Conservation (phyloP, 2,329 filamentous ascomycete genomes). For the Sordariomycetes sp. region DNA sequence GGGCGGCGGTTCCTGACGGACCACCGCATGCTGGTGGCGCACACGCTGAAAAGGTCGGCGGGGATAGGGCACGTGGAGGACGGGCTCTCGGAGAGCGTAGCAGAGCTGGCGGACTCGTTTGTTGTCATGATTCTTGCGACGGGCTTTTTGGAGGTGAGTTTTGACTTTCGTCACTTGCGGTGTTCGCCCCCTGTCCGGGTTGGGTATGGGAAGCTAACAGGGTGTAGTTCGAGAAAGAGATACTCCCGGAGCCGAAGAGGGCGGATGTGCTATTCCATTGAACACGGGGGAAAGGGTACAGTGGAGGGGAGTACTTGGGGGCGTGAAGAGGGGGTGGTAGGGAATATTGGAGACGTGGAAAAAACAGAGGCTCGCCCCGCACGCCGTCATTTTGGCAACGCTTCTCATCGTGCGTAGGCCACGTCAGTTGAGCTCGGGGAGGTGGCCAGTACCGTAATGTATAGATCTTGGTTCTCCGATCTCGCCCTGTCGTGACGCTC, state of each 20-base stretch:
- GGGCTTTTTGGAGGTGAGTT: conserved; percentile 72
- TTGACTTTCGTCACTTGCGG: background rate
- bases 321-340: background rate
- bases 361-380: background rate
- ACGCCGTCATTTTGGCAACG: background rate
- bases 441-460: background rate
- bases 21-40: conserved; percentile 74
- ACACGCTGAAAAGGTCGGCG: conserved; percentile 81
- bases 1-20: conserved; percentile 72
- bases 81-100: conserved; percentile 49
- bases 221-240: conserved; percentile 28
- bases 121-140: conserved; percentile 75
- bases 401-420: background rate
- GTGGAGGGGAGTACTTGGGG: background rate
- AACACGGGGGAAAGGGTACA: background rate
- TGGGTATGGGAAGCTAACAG: background rate
- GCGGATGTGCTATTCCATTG: conserved; percentile 28
- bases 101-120: conserved; percentile 75
- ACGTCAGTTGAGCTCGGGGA: background rate
- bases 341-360: background rate
- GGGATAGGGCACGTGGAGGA: conserved; percentile 49
- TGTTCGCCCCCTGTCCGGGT: background rate
- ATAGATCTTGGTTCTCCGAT: background rate
- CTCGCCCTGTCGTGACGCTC: background rate
- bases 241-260: conserved; percentile 19